Evolutionary conservation across 257 asterid species (phyloP).

Genomic region (Ophiorrhiza pumila): DNA sequence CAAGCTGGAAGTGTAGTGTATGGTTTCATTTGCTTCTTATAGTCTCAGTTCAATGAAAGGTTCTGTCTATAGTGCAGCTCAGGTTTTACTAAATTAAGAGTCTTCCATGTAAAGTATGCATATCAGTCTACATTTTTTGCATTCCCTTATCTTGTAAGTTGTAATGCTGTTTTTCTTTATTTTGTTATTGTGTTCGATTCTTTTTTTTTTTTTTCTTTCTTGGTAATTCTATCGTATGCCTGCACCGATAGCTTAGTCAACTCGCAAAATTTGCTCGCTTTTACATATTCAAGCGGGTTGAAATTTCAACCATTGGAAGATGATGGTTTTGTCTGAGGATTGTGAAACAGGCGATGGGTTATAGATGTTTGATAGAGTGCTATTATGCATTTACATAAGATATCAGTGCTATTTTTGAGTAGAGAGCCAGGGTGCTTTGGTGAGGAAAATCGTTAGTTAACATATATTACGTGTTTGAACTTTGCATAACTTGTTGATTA

Average conservation of each 20-base stretch:
- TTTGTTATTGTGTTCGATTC: background rate
- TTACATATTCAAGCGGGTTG: background rate
- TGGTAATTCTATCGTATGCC: too few relatives aligned
- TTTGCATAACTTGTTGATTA: background rate
- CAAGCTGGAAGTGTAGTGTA: background rate
- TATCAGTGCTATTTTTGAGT: background rate
- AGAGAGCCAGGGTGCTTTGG: background rate
- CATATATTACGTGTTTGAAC: background rate
- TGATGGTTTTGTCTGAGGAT: background rate
- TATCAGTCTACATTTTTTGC: background rate
- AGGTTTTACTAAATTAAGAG: too few relatives aligned
- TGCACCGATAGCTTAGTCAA: too few relatives aligned
- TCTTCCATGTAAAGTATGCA: background rate
- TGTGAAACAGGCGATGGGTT: background rate
- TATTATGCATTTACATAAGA: background rate
- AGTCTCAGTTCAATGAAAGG: background rate
- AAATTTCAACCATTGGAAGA: background rate
- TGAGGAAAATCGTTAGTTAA: background rate
- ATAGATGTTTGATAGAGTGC: background rate
- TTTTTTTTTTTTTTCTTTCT: too few relatives aligned
- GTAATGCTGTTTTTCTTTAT: background rate
- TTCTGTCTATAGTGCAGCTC: background rate
- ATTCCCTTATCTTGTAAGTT: too few relatives aligned
- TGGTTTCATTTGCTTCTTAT: background rate
- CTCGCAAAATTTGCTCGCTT: background rate